Conservation (phyloP, 768 basidiomycete genomes). For the Mycena amicta region DNA sequence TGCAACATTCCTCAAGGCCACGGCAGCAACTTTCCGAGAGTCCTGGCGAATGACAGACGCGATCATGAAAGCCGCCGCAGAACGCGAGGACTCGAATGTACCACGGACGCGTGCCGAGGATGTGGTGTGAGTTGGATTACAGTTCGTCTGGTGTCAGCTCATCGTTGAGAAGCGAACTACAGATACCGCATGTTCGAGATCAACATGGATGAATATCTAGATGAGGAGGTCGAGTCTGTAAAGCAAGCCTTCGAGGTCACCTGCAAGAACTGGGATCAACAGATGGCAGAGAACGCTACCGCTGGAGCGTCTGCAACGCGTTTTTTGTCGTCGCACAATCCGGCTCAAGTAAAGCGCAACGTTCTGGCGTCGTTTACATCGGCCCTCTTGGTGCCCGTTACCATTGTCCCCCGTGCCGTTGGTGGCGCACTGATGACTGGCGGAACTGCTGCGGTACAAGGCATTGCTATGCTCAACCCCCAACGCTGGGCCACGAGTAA, state of each 20-base stretch:
- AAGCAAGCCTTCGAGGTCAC: slow-evolving; percentile 74
- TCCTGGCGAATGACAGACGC: slow-evolving; percentile 84
- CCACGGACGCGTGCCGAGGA: slow-evolving; percentile 69
- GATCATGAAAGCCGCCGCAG: slow-evolving; percentile 58
- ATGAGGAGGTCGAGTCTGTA: slow-evolving; percentile 86
- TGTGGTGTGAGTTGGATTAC: slow-evolving; percentile 62
- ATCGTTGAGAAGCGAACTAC: slow-evolving; percentile 18
- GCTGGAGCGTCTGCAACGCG: slow-evolving; percentile 41
- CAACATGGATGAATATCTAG: slow-evolving; percentile 97
- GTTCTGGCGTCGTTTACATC: slow-evolving; percentile 92
- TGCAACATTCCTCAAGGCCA: slow-evolving; percentile 76
- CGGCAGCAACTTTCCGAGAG: slow-evolving; percentile 88
- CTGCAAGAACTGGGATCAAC: slow-evolving; percentile 79
- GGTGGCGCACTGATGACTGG: slow-evolving; percentile 72
- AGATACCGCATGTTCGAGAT: slow-evolving; percentile 95
- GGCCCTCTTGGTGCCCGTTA: slow-evolving; percentile 88
- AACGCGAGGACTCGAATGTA: slow-evolving; percentile 43
- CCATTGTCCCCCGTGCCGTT: slow-evolving; percentile 87
- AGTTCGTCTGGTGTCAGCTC: slow-evolving; percentile 7
- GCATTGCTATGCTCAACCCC: slow-evolving; percentile 88
- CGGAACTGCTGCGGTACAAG: slow-evolving; percentile 76
- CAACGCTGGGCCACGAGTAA: slow-evolving; percentile 72
- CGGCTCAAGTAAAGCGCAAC: slow-evolving; percentile 88
- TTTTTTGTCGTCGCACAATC: slow-evolving; percentile 85
- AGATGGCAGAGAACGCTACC: slow-evolving; percentile 23